Conservation (phyloP, 2,329 filamentous ascomycete genomes). For the Stemphylium lycopersici region DNA sequence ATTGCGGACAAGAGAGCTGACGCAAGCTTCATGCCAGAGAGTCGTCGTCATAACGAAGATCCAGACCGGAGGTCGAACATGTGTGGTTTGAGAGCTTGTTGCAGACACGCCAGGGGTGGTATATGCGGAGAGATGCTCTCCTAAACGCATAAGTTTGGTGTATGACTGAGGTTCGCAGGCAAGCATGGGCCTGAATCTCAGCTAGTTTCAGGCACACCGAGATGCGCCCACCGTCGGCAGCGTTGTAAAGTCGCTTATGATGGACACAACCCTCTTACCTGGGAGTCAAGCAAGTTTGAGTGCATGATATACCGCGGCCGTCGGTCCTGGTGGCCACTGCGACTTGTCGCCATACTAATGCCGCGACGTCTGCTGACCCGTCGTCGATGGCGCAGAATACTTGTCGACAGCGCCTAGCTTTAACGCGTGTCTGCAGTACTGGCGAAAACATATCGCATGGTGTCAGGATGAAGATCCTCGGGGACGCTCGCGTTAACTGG, state of each 20-base stretch:
- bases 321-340: no score
- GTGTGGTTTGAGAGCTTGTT: slow-evolving; percentile 43
- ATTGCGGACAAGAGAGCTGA: slow-evolving; percentile 22
- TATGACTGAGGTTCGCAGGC: slow-evolving; percentile 36
- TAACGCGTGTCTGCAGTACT: neutral
- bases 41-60: slow-evolving; percentile 25
- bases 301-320: no score
- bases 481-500: neutral
- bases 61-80: slow-evolving; percentile 38
- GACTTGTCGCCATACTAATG: no score
- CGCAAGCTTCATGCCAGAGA: slow-evolving; percentile 24
- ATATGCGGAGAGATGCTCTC: slow-evolving; percentile 29
- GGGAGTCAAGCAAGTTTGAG: no score
- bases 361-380: no score
- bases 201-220: slow-evolving; percentile 40
- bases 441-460: neutral
- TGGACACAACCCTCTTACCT: neutral
- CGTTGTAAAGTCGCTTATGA: neutral
- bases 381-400: no score
- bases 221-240: slow-evolving; percentile 7
- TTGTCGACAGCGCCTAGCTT: no score
- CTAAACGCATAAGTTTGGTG: slow-evolving; percentile 48
- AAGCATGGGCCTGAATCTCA: slow-evolving; percentile 36
- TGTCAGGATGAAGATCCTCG: neutral
- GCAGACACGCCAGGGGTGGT: slow-evolving; percentile 35